phyloP scores from a whole-genome alignment of 768 basidiomycete genomes.

The Coprinopsis strossmayeri region DNA sequence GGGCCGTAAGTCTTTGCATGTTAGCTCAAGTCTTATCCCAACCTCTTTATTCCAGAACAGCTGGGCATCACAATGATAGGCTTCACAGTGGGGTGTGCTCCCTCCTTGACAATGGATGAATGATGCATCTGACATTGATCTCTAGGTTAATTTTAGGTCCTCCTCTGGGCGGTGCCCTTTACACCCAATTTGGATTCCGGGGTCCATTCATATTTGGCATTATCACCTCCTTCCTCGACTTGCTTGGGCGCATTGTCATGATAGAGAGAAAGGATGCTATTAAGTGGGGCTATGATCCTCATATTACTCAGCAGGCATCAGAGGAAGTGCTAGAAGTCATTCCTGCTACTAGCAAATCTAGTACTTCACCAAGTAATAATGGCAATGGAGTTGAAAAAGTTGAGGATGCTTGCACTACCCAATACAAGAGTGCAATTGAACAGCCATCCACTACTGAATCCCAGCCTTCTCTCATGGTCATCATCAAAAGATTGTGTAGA shows the following conservation, averaged over 20 bases:
- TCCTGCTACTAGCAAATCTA: too few relatives aligned
- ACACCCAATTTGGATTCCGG: conserved; percentile 48
- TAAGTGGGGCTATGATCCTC: conserved; percentile 40
- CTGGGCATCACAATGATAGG: conserved; percentile 57
- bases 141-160: conserved; percentile 47
- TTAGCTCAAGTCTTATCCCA: too few relatives aligned
- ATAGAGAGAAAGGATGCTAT: conserved; percentile 50
- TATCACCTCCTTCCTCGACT: conserved; percentile 38
- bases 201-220: conserved; percentile 55
- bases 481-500: conserved; percentile 21
- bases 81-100: conserved; percentile 42
- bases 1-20: conserved; percentile 35
- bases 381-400: not conserved
- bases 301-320: conserved; percentile 5
- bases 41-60: conserved; percentile 44
- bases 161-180: conserved; percentile 51
- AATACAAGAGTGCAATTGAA: not conserved
- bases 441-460: not conserved
- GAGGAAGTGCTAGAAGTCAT: too few relatives aligned
- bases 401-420: not conserved
- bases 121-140: conserved; percentile 3
- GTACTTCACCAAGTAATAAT: too few relatives aligned
- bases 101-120: not conserved
- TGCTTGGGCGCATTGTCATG: conserved; percentile 46
- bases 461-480: not conserved